Base-by-base conservation (phyloP, 805 yeast genomes). In the Tetrapisispora arboricola region DNA sequence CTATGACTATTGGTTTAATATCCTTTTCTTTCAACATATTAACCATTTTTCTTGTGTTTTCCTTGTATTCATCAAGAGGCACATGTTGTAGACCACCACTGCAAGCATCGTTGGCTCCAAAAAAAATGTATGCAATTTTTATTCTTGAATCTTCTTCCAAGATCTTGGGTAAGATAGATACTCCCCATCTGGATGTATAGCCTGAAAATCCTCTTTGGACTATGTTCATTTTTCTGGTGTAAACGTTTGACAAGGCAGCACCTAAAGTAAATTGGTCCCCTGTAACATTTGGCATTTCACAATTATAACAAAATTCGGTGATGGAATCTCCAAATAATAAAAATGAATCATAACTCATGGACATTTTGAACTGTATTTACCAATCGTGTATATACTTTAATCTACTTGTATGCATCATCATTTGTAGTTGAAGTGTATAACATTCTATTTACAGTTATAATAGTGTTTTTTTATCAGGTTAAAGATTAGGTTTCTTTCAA, bases 61-160 rank as follows among this genome's bases (percentile, higher is more conserved):
- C 60, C 17, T 58, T 43, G 53, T 62, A 84, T 42, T 70, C 63
- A 0, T 59, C 70, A 3, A 80, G 16, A 1, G 75, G 72, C 10
- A 84, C 84, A 18, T 62, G 61, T 47, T 72, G 76, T 4, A 55
- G 51, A 4, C 70, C 71, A 1, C 55, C 65, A 8, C 63, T 47
- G 3, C 73, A 68, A 0, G 81, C 69, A 57, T 87, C 96, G 54
- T 87, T 87, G 12, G 95, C 73, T 4, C 96, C 96, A 50, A 84
- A 76, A 55, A 82, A 86, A 2, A 86, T 63, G 10, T 78, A 74
- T 44, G 76, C 66, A 10, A 70, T 47, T 2, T 47, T 60, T 38
- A 75, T 62, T 6, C 51, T 64, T 36, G 72, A 60, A 45, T 78
- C 84, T 4, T 59, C 51, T 18, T 69, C 64, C 26, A 85, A 58